Evolutionary conservation across 1,284 basidiomycete species (phyloP), one percentile per base, ranked within the genome.

Genomic region (Inonotus hispidus): DNA sequence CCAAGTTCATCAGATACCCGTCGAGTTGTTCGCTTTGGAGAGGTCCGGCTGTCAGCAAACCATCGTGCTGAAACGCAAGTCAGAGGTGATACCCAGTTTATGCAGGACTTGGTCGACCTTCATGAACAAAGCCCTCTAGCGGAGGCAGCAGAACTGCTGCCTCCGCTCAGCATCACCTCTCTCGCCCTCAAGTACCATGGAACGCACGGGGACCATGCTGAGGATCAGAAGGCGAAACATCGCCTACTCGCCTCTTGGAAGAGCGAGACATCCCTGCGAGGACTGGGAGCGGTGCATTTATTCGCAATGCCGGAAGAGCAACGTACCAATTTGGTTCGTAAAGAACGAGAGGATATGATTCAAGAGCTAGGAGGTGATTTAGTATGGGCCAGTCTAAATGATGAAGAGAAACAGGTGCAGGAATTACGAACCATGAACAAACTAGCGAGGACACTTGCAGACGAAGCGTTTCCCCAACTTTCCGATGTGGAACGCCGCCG

Each of bases 231-330:
- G 62, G 64, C 64, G 25, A 55, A 45, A 10, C 49, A 56, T 6
- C 47, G 64, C 6, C n/a, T 66, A 0, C 10, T 71, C 1, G 29
- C 43, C 2, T 43, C 53, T 4, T 70, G 66, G 65, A 65, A 65
- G 41, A 66, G 29, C 66, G 68, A 38, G 58, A 64, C 49, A 64
- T 65, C 53, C 45, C 41, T 21, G 67, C 61, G 46, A 60, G 61
- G 2, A 45, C 49, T 46, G 14, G 64, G 65, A 45, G 58, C 64
- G 49, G 21, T 62, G 52, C n/a, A 35, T 5, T 56, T 63, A n/a
- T 50, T 59, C 3, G 21, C 53, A 11, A 38, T 43, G 21, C 14
- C 47, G 2, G 25, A 19, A 1, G 59, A 61, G 1, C 45, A 58
- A 39, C 41, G 29, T 3, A 46, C 49, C 10, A 16, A 29, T 11